Evolutionary conservation across 169 alveolate genomes (phyloP), one percentile per base, ranked within the genome.

Genomic region (Babesia ovis): DNA sequence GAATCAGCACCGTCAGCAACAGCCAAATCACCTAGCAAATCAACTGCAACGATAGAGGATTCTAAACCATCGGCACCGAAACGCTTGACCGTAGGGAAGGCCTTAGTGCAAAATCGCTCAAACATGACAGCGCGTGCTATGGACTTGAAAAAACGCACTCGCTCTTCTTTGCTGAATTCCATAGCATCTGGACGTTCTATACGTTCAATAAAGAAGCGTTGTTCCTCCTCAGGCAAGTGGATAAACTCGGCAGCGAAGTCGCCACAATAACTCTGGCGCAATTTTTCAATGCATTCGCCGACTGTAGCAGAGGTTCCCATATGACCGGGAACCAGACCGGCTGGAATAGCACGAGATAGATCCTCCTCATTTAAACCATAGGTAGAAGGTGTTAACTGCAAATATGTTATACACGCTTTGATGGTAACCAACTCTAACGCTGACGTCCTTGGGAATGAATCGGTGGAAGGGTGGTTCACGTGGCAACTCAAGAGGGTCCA

Each of bases 61-160:
- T 95, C 97, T 37, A 95, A 91, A 20, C 98, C 99, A 77, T 96
- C 98, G 20, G 94, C 69, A 3, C 99, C 99, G 74, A 96, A 96
- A 37, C 98, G 83, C 79, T 95, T 94, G 9, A 91, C 85, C 6
- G 99, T 96, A 29, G 95, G 92, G 79, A 95, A 96, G 22, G 89
- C 84, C 45, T 72, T 69, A 5, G 77, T 59, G 66, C 88, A 81
- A 56, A 81, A 84, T 55, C 81, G 74, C 70, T 88, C 93, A 56
- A 83, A 84, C 43, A 70, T 51, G 43, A 83, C 89, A n/a, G 90
- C 91, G n/a, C 79, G 58, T 9, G 88, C 79, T 14, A 87, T 59
- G 5, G 64, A 54, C 32, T 73, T 76, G 56, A 88, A 69, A 32
- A 61, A 84, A 11, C 60, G 39, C 56, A 77, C 64, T 31, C 77